Evolutionary conservation across 331 rosid species (phyloP).

Genomic region (Prunus yedoensis): DNA sequence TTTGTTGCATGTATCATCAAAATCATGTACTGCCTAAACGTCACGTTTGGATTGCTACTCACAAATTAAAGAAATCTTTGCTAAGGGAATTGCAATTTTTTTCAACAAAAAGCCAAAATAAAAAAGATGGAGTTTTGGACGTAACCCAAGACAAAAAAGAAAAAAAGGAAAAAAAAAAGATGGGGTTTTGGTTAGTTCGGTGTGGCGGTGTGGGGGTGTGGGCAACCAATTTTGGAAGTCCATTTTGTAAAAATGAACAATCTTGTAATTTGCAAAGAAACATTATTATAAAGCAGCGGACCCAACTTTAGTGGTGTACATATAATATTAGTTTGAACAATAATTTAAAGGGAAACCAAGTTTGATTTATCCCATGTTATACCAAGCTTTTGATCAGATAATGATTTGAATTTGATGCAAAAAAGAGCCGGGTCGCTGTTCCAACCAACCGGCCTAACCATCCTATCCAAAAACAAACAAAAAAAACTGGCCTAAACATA

Average conservation of each 20-base stretch:
- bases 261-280: not conserved
- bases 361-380: no score
- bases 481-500: no score
- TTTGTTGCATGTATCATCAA: not conserved
- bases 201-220: not conserved
- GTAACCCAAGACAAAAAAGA: not conserved
- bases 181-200: not conserved
- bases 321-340: not conserved
- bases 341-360: not conserved
- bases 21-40: not conserved
- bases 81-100: not conserved
- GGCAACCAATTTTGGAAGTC: not conserved
- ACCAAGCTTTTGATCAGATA: no score
- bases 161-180: not conserved
- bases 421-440: accelerated
- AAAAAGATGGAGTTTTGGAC: not conserved
- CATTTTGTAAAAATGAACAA: no score
- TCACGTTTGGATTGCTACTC: not conserved
- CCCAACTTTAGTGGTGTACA: not conserved
- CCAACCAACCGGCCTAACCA: no score
- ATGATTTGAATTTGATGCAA: no score
- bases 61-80: not conserved
- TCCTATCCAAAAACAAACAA: no score
- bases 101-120: not conserved
- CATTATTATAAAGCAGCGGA: no score